Conservation (phyloP, 192 early-diverging fungal species). For the Obelidium mucronatum region DNA sequence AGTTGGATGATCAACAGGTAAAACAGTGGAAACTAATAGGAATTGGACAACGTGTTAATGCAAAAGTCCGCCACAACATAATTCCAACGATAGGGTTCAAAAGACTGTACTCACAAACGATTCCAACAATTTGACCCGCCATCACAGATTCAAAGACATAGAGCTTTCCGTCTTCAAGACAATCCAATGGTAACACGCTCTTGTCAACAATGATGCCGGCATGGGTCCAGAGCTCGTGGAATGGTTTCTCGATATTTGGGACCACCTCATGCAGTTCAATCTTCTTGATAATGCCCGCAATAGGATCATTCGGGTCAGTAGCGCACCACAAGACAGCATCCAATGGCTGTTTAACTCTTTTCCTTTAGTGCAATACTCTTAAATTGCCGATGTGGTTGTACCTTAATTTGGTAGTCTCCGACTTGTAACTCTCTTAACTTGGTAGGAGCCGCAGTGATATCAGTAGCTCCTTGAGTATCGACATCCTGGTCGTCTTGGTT, state of each 20-base stretch:
- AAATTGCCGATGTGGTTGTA: background rate
- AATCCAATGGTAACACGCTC: slow-evolving; percentile 44
- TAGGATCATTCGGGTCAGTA: slow-evolving; percentile 31
- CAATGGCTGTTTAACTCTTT: background rate
- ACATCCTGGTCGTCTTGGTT: too few species aligned
- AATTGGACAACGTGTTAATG: too few species aligned
- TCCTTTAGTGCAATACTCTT: background rate
- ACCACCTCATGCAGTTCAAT: slow-evolving; percentile 35
- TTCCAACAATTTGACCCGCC: slow-evolving; percentile 31
- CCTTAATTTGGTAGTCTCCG: background rate
- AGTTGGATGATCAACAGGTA: slow-evolving; percentile 32
- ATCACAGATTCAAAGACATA: slow-evolving; percentile 47
- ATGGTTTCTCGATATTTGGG: background rate
- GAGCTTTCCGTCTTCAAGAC: slow-evolving; percentile 42
- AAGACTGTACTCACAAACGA: slow-evolving; percentile 18
- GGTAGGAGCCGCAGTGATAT: too few species aligned
- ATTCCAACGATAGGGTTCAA: background rate
- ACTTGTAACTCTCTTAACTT: background rate
- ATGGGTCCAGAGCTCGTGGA: slow-evolving; percentile 43
- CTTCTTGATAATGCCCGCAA: slow-evolving; percentile 38
- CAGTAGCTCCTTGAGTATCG: too few species aligned
- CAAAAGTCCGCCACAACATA: background rate
- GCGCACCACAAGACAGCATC: background rate
- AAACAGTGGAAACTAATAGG: slow-evolving; percentile 8
- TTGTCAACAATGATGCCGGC: slow-evolving; percentile 45